Base-by-base conservation (phyloP, 495 filamentous ascomycete species). In the Penicillium egyptiacum region DNA sequence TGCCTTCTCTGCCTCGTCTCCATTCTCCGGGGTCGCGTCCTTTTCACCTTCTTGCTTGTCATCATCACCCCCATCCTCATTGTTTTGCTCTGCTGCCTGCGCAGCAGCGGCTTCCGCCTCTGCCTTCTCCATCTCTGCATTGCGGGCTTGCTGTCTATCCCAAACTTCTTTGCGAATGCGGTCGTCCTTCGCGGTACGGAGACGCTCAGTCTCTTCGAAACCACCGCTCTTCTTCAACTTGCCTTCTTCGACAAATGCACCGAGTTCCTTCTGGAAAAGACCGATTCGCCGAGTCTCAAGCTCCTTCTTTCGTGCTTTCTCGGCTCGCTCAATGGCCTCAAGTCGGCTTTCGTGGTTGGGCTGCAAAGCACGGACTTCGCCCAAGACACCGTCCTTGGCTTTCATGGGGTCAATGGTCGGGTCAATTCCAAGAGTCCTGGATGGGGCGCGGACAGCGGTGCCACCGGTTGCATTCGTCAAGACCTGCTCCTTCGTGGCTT, bases 211-310 rank as follows among this genome's bases (percentile, higher is more conserved):
- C 74, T 98, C 94, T 74, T 98, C 95, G 10, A 96, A 84, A 2
- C 94, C 94, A 28, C 94, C 94, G 47, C 86, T 89, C 81, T 96
- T 97, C 84, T 96, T 98, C 59, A 98, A 70, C 69, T 87, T 91
- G 16, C 90, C 90, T 68, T 97, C 92, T 62, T 91, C 84, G 2
- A 98, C 94, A 68, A 98, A 98, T 22, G 70, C 77, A 1, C 87
- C 88, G 3, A 98, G 78, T 66, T 98, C 94, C 69, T 92, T 92
- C 73, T 86, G 89, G 67, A 98, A 90, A 22, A 90, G 87, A 52
- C 89, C 91, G 14, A 84, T 86, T 10, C 76, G 77, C 8, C 93
- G 82, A 50, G 73, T 84, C 73, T 93, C 92, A 0, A 98, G 79
- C 66, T 98, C 95, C 62, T 88, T 88, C 74, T 91, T 88, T 25